Conservation (phyloP, 768 basidiomycete species). For the Amanita rubescens region DNA sequence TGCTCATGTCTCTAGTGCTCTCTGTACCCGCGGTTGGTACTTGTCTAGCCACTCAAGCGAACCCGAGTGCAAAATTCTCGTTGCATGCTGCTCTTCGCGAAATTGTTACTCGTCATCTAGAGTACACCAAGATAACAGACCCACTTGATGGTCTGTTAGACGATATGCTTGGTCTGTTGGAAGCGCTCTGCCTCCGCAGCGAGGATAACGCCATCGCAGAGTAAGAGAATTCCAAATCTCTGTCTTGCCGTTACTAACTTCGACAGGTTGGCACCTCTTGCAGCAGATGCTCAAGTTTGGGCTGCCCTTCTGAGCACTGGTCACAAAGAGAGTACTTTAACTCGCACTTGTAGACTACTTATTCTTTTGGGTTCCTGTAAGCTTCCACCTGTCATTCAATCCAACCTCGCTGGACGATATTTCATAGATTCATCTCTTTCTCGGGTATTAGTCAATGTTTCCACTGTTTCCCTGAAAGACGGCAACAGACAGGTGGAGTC, state of each 20-base stretch:
- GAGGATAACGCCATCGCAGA: slow-evolving; percentile 34
- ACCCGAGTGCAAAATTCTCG: slow-evolving; percentile 19
- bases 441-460: slow-evolving; percentile 33
- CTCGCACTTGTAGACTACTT: slow-evolving; percentile 41
- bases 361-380: slow-evolving; percentile 47
- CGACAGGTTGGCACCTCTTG: not conserved
- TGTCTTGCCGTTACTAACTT: not conserved
- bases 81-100: slow-evolving; percentile 34
- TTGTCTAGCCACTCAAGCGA: slow-evolving; percentile 25
- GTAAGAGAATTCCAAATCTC: slow-evolving; percentile 18
- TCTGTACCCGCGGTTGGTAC: slow-evolving; percentile 41
- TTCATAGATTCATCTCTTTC: slow-evolving; percentile 34
- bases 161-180: slow-evolving; percentile 41
- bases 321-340: slow-evolving; percentile 47
- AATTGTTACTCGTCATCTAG: slow-evolving; percentile 34
- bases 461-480: slow-evolving; percentile 17
- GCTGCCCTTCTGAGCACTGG: slow-evolving; percentile 39
- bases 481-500: slow-evolving; percentile 18
- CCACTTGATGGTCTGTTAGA: slow-evolving; percentile 28
- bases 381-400: slow-evolving; percentile 14
- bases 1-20: slow-evolving; percentile 40
- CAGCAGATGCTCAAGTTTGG: slow-evolving; percentile 23
- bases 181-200: slow-evolving; percentile 43
- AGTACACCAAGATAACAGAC: slow-evolving; percentile 22
- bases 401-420: slow-evolving; percentile 2